Evolutionary conservation across 2,329 filamentous ascomycete species (phyloP).

Genomic region (Calonectria leucothoes): DNA sequence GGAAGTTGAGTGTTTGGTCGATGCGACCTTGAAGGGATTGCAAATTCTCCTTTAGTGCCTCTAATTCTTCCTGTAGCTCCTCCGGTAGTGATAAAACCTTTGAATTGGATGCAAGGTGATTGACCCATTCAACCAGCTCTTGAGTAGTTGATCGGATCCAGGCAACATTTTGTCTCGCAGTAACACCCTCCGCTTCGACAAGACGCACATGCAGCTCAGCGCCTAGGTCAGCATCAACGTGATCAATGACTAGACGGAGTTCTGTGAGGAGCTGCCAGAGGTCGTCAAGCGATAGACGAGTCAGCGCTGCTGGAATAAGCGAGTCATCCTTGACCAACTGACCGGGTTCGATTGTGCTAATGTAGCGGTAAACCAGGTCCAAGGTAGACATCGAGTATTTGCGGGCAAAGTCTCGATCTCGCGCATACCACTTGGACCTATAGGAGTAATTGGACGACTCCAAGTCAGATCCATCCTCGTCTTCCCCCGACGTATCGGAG

Average conservation of each 20-base stretch:
- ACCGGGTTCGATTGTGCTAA: constrained; percentile 25
- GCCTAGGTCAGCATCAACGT: constrained; percentile 40
- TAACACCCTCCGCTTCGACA: constrained; percentile 38
- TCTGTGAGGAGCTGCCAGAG: constrained; percentile 43
- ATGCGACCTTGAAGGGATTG: constrained; percentile 6
- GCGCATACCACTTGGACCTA: constrained; percentile 32
- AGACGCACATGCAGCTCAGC: constrained; percentile 38
- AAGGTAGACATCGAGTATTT: constrained; percentile 39
- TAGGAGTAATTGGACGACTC: constrained; percentile 25
- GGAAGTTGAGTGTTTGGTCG: constrained; percentile 15
- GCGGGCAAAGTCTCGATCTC: constrained; percentile 43
- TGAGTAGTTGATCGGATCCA: constrained; percentile 37
- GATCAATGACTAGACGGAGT: constrained; percentile 39
- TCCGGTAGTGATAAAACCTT: background rate
- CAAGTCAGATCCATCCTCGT: constrained; percentile 14
- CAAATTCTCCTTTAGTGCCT: background rate
- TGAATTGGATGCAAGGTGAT: background rate
- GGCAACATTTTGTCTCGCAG: constrained; percentile 36
- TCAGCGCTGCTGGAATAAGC: constrained; percentile 28
- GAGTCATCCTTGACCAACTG: constrained; percentile 25
- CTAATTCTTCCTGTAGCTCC: constrained; percentile 1
- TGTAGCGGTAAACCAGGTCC: constrained; percentile 37
- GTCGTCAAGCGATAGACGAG: constrained; percentile 36
- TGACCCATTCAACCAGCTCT: too few species aligned
- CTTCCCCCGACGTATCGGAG: too few species aligned